Evolutionary conservation across 2,329 filamentous ascomycete species (phyloP).

Genomic region (Fusarium sororula): DNA sequence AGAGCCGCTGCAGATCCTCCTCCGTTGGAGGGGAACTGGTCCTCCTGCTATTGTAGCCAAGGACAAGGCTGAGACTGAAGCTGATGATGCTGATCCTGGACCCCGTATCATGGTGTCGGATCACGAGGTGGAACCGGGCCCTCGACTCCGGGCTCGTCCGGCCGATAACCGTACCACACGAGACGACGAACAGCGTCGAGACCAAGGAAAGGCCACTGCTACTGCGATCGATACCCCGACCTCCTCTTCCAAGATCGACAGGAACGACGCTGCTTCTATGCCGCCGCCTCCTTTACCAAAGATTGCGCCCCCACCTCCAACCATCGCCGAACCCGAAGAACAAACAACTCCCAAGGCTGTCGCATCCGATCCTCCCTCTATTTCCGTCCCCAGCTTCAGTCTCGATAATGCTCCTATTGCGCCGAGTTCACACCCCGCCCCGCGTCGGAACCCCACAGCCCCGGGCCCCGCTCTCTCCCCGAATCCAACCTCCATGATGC

Average conservation of each 20-base stretch:
- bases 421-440: conserved; percentile 26
- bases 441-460: conserved; percentile 25
- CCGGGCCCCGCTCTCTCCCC: conserved; percentile 18
- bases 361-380: conserved; percentile 37
- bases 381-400: conserved; percentile 56
- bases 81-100: conserved; percentile 25
- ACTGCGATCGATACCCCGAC: not conserved
- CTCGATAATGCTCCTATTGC: conserved; percentile 49
- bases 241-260: not conserved
- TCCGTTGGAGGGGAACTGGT: conserved; percentile 35
- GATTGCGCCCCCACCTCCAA: conserved; percentile 36
- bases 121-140: conserved; percentile 39
- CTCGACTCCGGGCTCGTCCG: conserved; percentile 39
- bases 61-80: conserved; percentile 3
- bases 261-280: conserved; percentile 48
- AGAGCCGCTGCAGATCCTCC: conserved; percentile 39
- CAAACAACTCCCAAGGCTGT: conserved; percentile 64
- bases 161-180: conserved; percentile 35
- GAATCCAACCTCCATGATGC: conserved; percentile 42
- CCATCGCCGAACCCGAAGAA: conserved; percentile 45
- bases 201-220: conserved; percentile 10
- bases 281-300: conserved; percentile 50
- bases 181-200: conserved; percentile 1
- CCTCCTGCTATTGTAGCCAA: conserved; percentile 10
- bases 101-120: conserved; percentile 35